phyloP scores from a whole-genome alignment of 108 stramenopile genomes.

The Craspedostauros australis region DNA sequence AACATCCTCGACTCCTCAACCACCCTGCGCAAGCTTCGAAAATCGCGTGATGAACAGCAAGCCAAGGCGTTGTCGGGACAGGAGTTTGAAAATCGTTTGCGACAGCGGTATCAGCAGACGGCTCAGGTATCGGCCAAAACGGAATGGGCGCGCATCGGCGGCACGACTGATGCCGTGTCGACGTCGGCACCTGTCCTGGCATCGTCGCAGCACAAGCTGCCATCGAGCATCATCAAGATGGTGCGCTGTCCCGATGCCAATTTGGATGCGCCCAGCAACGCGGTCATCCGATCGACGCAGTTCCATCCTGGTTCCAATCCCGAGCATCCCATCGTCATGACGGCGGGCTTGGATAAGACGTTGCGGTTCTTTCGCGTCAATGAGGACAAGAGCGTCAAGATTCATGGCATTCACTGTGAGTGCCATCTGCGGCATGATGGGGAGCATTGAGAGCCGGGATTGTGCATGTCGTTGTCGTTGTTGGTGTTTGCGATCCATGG shows the following conservation, averaged over 20 bases:
- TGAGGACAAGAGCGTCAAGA: slow-evolving; percentile 61
- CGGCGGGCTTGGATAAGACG: slow-evolving; percentile 87
- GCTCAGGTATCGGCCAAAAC: slow-evolving; percentile 50
- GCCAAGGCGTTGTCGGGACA: slow-evolving; percentile 34
- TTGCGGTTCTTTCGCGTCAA: slow-evolving; percentile 88
- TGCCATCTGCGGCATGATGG: background rate
- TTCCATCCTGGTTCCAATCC: slow-evolving; percentile 82
- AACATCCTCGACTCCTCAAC: slow-evolving; percentile 25
- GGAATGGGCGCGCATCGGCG: slow-evolving; percentile 58
- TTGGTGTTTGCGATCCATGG: too few relatives aligned
- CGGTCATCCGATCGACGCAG: slow-evolving; percentile 62
- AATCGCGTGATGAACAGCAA: slow-evolving; percentile 38
- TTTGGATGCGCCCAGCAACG: slow-evolving; percentile 60
- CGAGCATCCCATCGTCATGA: slow-evolving; percentile 64
- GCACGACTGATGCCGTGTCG: slow-evolving; percentile 9
- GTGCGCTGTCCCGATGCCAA: slow-evolving; percentile 85
- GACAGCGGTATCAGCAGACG: slow-evolving; percentile 61
- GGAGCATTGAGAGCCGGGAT: too few relatives aligned
- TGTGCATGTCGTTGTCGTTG: too few relatives aligned
- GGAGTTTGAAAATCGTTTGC: slow-evolving; percentile 62
- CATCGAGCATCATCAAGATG: slow-evolving; percentile 53
- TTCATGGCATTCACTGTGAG: slow-evolving; percentile 85
- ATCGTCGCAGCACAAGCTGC: slow-evolving; percentile 29
- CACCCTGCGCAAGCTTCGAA: slow-evolving; percentile 65
- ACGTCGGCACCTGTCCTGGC: slow-evolving; percentile 18